phyloP scores from a whole-genome alignment of 73 alveolate species.

The Stentor roeselii region DNA sequence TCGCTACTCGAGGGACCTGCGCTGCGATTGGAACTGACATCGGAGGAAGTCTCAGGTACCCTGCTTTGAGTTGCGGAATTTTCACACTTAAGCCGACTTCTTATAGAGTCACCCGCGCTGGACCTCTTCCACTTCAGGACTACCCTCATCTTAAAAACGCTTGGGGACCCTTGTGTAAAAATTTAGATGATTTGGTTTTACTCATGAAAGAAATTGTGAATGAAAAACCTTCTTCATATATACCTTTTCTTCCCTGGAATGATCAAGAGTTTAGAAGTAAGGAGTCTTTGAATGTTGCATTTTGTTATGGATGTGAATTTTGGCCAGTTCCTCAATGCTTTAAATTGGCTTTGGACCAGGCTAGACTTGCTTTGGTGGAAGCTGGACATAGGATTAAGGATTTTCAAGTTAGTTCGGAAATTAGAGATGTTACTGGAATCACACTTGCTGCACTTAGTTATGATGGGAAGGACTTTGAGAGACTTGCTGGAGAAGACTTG shows the following conservation, averaged over 20 bases:
- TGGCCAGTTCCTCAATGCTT: background rate
- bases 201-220: background rate
- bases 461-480: background rate
- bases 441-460: background rate
- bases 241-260: background rate
- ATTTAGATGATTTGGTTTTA: background rate
- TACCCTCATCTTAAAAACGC: background rate
- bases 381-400: background rate
- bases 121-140: background rate
- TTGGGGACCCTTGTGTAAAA: background rate
- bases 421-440: background rate
- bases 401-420: background rate
- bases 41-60: constrained; percentile 62
- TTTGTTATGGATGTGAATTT: background rate
- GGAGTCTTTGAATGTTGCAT: background rate
- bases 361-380: background rate
- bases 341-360: background rate
- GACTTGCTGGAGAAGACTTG: background rate
- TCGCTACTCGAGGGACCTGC: constrained; percentile 57
- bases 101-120: constrained; percentile 43
- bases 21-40: constrained; percentile 67
- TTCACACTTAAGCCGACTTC: constrained; percentile 60
- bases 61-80: constrained; percentile 55
- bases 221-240: background rate
- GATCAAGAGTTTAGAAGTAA: background rate